Conservation (phyloP, 2,329 filamentous ascomycete genomes). For the Coniella vitis region DNA sequence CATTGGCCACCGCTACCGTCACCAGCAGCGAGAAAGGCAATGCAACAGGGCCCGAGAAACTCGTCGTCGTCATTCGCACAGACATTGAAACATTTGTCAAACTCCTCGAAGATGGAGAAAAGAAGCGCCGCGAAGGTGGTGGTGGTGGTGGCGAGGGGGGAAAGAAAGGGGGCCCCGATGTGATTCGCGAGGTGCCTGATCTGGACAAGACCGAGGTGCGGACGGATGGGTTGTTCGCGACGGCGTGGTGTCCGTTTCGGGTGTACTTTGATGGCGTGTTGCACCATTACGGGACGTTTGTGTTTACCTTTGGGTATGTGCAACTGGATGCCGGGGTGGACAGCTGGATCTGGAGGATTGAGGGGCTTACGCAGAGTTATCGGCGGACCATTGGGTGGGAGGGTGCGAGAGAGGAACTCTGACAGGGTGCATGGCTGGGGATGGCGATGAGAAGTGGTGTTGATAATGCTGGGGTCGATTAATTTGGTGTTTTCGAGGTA, state of each 20-base stretch:
- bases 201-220: conserved; percentile 6
- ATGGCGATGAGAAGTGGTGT: too few species aligned
- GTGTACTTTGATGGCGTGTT: conserved; percentile 10
- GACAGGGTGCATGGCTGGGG: too few species aligned
- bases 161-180: conserved; percentile 4
- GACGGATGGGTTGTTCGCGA: conserved; percentile 9
- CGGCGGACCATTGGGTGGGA: conserved; percentile 11
- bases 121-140: not conserved
- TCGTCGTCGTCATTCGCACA: conserved; percentile 10
- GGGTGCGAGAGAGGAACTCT: conserved; percentile 1
- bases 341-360: conserved; percentile 8
- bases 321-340: not conserved
- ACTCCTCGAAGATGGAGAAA: conserved; percentile 11
- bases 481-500: too few species aligned
- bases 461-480: too few species aligned
- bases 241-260: conserved; percentile 12
- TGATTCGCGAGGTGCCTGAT: conserved; percentile 9
- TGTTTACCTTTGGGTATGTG: conserved; percentile 6
- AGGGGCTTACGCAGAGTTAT: conserved; percentile 12
- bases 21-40: not conserved
- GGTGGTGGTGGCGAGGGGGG: not conserved
- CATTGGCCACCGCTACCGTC: too few species aligned
- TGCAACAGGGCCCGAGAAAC: not conserved
- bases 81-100: conserved; percentile 12
- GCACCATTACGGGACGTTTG: conserved; percentile 15